Percentiles rank a stretch among this genome's conserved stretches.
Conservation (phyloP, 1,284 basidiomycete genomes). For the Trametes sp. region DNA sequence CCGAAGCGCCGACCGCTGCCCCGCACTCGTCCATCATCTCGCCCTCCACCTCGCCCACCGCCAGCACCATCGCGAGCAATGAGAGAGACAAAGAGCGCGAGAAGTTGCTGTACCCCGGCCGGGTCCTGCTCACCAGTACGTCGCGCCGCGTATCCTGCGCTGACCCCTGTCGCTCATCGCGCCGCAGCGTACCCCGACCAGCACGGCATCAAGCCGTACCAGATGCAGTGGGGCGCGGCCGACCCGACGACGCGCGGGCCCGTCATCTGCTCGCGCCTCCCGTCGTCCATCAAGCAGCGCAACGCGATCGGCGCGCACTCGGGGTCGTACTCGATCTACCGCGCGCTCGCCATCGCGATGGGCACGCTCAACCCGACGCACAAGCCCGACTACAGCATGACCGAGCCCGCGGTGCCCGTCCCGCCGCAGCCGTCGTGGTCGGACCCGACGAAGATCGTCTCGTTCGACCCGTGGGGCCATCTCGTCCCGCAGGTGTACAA, state of each 20-base stretch:
- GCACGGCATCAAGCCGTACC: conserved; percentile 78
- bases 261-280: conserved; percentile 88
- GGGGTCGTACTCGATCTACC: conserved; percentile 95
- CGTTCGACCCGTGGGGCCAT: conserved; percentile 96
- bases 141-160: conserved; percentile 30
- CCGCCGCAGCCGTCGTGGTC: conserved; percentile 86
- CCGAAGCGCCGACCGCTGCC: conserved; percentile 34
- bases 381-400: conserved; percentile 88
- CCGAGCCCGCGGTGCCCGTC: conserved; percentile 89
- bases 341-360: conserved; percentile 91
- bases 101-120: conserved; percentile 75
- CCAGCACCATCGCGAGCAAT: conserved; percentile 35
- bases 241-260: conserved; percentile 80
- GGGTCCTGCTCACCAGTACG: conserved; percentile 84
- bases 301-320: conserved; percentile 96
- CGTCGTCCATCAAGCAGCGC: conserved; percentile 85
- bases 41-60: conserved; percentile 31
- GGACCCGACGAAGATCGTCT: conserved; percentile 86
- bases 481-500: conserved; percentile 84
- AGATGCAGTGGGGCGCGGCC: conserved; percentile 84
- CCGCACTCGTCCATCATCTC: conserved; percentile 27
- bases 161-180: conserved; percentile 2
- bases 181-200: conserved; percentile 73
- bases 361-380: conserved; percentile 87
- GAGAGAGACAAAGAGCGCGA: conserved; percentile 70